Conservation (phyloP, 495 filamentous ascomycete genomes). For the Hypomontagnella monticulosa region DNA sequence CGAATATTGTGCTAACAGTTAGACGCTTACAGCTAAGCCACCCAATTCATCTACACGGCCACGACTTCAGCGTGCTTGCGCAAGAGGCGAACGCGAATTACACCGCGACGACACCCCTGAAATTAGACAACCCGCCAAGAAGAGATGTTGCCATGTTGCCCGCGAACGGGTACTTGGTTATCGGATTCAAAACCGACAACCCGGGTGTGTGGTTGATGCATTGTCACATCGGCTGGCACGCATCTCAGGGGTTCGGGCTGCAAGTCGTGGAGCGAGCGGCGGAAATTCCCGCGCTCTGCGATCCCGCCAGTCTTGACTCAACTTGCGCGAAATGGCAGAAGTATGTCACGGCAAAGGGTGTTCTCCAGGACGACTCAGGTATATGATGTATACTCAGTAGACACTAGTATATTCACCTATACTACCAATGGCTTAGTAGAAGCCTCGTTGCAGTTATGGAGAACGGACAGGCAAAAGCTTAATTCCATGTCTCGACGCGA, state of each 20-base stretch:
- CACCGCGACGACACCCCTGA: conserved; percentile 22
- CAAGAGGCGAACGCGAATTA: conserved; percentile 51
- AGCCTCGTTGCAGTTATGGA: too few relatives aligned
- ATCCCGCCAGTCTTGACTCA: conserved; percentile 29
- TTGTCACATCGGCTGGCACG: conserved; percentile 65
- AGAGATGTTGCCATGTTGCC: conserved; percentile 53
- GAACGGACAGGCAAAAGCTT: too few relatives aligned
- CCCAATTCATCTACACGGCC: conserved; percentile 66
- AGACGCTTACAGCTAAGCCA: conserved; percentile 44
- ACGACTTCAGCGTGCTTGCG: conserved; percentile 68
- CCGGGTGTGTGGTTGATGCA: conserved; percentile 57
- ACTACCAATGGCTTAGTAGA: too few relatives aligned
- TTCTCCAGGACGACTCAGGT: conserved; percentile 22
- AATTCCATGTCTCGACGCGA: too few relatives aligned
- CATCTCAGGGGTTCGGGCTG: conserved; percentile 54
- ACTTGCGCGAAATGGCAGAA: conserved; percentile 49
- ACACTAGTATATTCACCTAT: too few relatives aligned
- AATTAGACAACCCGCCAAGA: conserved; percentile 36
- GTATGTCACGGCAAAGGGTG: conserved; percentile 29
- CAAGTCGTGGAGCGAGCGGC: conserved; percentile 58
- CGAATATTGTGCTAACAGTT: too few relatives aligned
- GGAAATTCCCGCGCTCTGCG: conserved; percentile 43
- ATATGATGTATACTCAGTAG: too few relatives aligned
- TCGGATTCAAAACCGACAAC: conserved; percentile 43
- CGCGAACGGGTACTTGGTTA: conserved; percentile 47